Base-by-base conservation (phyloP, 2,329 filamentous ascomycete species). In the Grosmannia serpens region DNA sequence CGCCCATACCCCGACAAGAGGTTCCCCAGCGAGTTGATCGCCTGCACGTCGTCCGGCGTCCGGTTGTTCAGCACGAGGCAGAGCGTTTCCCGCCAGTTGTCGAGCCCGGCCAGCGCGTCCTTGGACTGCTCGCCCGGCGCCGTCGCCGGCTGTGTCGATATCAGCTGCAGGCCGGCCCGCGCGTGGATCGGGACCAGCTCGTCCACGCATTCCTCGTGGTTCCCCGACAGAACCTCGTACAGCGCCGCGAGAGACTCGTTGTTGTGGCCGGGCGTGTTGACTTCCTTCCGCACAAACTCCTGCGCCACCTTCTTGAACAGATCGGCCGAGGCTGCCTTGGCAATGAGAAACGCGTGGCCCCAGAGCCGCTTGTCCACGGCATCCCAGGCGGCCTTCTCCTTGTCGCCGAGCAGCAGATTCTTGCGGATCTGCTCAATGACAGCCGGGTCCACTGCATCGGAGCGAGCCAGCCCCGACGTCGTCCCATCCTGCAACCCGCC, bases 321-420 rank as follows among this genome's bases (percentile, higher is more conserved):
- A 26, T 89, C 88, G 53, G 88, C 77, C 1, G 89, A 94, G 73
- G 95, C 70, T 0, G 84, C 85, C 61, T 84, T 81, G 1, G 94
- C 87, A 41, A 99, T 86, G 24, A 99, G 78, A 80, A 99, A 88
- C 3, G 94, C 95, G 70, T 99, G 95, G 2, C 90, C 94, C 95
- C 95, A 99, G 3, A 99, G 76, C 54, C 91, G 84, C 70, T 91
- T 91, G 70, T 99, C 94, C 35, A 91, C 92, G 5, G 94, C 91
- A 63, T 87, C 80, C 92, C 92, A 97, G 0, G 95, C 88, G 6
- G 94, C 94, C 64, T 91, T 89, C 67, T 96, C 91, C 26, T 91
- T 83, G 53, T 97, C 86, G 11, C 95, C 94, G 58, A 82, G 76
- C 10, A 95, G 77, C 5, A 99, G 79, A 65, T 84, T 78, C 52